phyloP scores from a whole-genome alignment of 1,284 basidiomycete genomes.

The Xerocomus cyaneibrunnescens region DNA sequence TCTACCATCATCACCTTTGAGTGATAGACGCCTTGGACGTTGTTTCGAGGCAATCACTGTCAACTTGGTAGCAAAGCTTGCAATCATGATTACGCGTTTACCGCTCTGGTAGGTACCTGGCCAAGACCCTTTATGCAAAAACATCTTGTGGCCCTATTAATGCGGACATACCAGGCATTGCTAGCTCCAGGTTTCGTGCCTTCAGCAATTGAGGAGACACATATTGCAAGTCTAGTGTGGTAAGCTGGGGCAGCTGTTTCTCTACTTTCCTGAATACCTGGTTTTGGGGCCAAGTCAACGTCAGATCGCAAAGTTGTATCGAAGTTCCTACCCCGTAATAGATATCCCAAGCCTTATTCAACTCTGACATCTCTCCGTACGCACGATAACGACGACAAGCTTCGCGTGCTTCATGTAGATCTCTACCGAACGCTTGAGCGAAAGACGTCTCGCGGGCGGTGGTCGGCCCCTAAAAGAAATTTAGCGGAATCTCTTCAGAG shows the following conservation, averaged over 20 bases:
- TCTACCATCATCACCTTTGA: conserved; percentile 90
- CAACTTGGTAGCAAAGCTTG: conserved; percentile 82
- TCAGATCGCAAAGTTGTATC: conserved; percentile 2
- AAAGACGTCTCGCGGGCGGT: conserved; percentile 97
- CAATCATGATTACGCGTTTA: conserved; percentile 82
- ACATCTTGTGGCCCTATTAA: not conserved
- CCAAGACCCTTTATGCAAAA: not conserved
- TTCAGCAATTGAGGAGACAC: conserved; percentile 93
- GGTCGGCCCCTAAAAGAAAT: conserved; percentile 71
- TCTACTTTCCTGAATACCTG: conserved; percentile 97
- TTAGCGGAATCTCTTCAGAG: not conserved
- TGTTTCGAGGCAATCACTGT: conserved; percentile 99
- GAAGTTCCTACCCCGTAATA: conserved; percentile 75
- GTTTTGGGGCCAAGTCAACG: conserved; percentile 8
- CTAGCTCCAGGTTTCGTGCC: conserved; percentile 88
- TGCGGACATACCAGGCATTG: conserved; percentile 76
- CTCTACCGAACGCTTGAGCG: conserved; percentile 91
- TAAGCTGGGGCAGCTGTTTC: conserved; percentile 89
- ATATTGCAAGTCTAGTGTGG: conserved; percentile 94
- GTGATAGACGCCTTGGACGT: conserved; percentile 85
- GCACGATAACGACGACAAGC: conserved; percentile 86
- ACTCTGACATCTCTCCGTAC: conserved; percentile 85
- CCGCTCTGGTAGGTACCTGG: conserved; percentile 93
- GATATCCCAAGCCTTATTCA: conserved; percentile 99
- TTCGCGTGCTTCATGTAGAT: conserved; percentile 93